phyloP scores from a whole-genome alignment of 352 stramenopile species.

The Blastocystis sp. region DNA sequence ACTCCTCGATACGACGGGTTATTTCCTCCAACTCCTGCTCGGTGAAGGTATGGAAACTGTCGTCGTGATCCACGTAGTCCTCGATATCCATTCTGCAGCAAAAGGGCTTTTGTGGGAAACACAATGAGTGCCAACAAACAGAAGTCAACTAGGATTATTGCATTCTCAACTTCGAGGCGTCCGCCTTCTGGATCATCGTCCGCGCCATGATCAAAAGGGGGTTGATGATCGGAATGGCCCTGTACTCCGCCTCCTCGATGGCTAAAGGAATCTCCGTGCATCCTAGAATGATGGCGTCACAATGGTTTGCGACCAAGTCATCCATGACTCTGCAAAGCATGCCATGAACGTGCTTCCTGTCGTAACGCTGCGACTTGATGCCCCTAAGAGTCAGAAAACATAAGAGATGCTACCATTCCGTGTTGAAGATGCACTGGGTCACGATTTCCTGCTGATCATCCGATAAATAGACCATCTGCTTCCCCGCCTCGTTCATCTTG shows the following conservation, averaged over 20 bases:
- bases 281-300: constrained; percentile 52
- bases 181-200: constrained; percentile 3
- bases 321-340: constrained; percentile 42
- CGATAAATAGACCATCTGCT: constrained; percentile 37
- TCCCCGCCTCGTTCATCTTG: background rate
- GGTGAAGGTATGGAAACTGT: constrained; percentile 35
- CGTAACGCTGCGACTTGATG: constrained; percentile 29
- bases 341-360: constrained; percentile 25
- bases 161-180: constrained; percentile 13
- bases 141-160: background rate
- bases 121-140: constrained; percentile 20
- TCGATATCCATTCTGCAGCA: constrained; percentile 40
- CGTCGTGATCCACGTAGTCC: constrained; percentile 44
- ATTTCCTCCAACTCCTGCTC: constrained; percentile 71
- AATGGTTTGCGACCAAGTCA: constrained; percentile 12
- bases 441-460: constrained; percentile 49
- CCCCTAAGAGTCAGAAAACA: constrained; percentile 1
- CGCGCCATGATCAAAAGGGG: constrained; percentile 57
- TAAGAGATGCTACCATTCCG: background rate
- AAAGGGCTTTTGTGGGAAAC: background rate
- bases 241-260: constrained; percentile 44
- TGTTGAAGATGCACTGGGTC: constrained; percentile 55
- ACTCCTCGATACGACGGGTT: constrained; percentile 78
- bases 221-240: constrained; percentile 49
- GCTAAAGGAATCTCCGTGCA: constrained; percentile 61